Evolutionary conservation across 441 rosid genomes (phyloP).

Genomic region (Gossypium schwendimanii): DNA sequence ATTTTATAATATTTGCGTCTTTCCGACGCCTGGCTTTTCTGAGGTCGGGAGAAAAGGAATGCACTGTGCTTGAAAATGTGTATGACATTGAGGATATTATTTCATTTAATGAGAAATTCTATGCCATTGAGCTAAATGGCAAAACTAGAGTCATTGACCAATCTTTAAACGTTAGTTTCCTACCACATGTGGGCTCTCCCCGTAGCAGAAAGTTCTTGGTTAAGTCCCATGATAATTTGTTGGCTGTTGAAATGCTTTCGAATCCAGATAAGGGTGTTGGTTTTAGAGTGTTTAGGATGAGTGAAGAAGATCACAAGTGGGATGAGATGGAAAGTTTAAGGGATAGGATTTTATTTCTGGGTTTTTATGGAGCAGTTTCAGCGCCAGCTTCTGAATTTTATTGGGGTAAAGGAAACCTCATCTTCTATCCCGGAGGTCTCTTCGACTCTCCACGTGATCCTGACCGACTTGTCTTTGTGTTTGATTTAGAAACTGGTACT

Average conservation of each 20-base stretch:
- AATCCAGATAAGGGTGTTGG: background rate
- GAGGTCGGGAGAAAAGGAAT: background rate
- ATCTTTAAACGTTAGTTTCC: background rate
- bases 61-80: background rate
- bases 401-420: slow-evolving; percentile 3
- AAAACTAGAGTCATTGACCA: background rate
- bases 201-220: background rate
- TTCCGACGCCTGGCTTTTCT: background rate
- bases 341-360: background rate
- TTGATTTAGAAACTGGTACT: background rate
- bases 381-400: background rate
- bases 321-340: background rate
- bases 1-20: background rate
- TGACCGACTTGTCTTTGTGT: background rate
- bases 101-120: slow-evolving; percentile 7
- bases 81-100: background rate
- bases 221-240: background rate
- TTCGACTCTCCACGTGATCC: background rate
- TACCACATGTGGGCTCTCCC: background rate
- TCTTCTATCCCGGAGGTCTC: background rate
- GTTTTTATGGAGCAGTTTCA: background rate
- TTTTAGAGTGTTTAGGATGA: background rate
- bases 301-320: background rate
- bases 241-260: slow-evolving; percentile 6
- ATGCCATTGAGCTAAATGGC: background rate